These are phyloP conservation scores for Fusarium goolgardi DNA, from an alignment of 2,329 filamentous ascomycete genomes.

Conservation along the genomic window DNA sequence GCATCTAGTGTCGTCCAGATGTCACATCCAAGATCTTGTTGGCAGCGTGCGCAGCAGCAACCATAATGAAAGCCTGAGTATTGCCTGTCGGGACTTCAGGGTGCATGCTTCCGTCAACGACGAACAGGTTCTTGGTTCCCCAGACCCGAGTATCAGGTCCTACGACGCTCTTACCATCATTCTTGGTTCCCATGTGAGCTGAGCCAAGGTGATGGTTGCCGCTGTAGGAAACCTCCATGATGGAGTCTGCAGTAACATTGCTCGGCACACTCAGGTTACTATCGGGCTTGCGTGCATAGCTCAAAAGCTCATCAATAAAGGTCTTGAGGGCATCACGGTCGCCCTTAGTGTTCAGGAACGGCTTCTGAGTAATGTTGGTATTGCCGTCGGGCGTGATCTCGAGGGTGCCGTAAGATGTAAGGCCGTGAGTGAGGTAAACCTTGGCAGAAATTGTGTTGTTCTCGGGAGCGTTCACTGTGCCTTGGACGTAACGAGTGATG, in stretches of 20 bases:
- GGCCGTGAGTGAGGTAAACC: slow-evolving; percentile 63
- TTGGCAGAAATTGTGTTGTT: slow-evolving; percentile 58
- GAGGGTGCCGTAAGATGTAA: slow-evolving; percentile 59
- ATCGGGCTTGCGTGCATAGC: slow-evolving; percentile 39
- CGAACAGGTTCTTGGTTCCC: slow-evolving; percentile 49
- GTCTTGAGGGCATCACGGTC: slow-evolving; percentile 46
- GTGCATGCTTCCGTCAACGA: slow-evolving; percentile 50
- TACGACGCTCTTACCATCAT: slow-evolving; percentile 50
- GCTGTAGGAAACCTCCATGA: slow-evolving; percentile 41
- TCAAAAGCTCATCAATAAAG: slow-evolving; percentile 46
- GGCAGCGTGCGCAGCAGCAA: slow-evolving; percentile 44
- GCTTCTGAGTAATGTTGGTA: slow-evolving; percentile 56
- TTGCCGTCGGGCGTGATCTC: slow-evolving; percentile 53
- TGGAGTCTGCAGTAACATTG: slow-evolving; percentile 43
- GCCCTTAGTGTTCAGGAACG: slow-evolving; percentile 50
- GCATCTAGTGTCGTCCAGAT: not conserved
- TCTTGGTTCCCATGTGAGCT: slow-evolving; percentile 47
- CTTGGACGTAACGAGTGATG: slow-evolving; percentile 53
- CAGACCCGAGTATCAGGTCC: slow-evolving; percentile 50
- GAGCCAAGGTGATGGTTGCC: slow-evolving; percentile 50
- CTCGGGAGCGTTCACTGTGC: slow-evolving; percentile 58
- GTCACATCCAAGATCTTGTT: slow-evolving; percentile 37
- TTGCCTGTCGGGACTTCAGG: slow-evolving; percentile 48
- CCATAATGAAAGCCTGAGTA: slow-evolving; percentile 44
- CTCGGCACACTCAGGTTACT: slow-evolving; percentile 37